phyloP scores from a whole-genome alignment of 176 grass and related monocot genomes.

The Rhynchospora pubera region DNA sequence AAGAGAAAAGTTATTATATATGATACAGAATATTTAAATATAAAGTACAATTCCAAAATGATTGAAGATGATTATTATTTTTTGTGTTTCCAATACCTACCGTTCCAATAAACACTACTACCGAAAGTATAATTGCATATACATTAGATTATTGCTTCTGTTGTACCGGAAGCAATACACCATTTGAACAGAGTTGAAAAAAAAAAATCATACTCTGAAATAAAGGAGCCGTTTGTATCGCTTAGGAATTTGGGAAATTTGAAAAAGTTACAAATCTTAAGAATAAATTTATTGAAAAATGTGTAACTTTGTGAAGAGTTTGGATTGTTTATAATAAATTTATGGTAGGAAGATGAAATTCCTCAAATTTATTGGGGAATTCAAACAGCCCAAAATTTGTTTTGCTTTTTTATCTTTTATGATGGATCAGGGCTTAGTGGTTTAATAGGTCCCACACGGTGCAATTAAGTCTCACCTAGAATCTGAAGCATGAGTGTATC shows the following conservation, averaged over 20 bases:
- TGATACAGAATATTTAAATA: not conserved
- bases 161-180: constrained; percentile 5
- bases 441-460: not conserved
- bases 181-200: not conserved
- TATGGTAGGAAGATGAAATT: too few relatives aligned
- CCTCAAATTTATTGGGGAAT: too few relatives aligned
- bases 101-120: not conserved
- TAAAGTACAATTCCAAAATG: not conserved
- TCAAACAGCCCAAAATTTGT: too few relatives aligned
- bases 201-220: not conserved
- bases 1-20: not conserved
- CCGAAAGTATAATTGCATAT: not conserved
- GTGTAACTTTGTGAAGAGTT: too few relatives aligned
- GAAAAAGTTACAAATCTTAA: too few relatives aligned
- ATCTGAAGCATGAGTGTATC: not conserved
- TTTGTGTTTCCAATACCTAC: not conserved
- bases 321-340: too few relatives aligned
- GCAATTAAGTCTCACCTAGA: constrained; percentile 3
- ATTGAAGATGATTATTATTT: not conserved
- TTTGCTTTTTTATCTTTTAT: not conserved
- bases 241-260: too few relatives aligned
- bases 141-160: not conserved
- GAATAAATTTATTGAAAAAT: too few relatives aligned
- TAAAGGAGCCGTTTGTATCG: too few relatives aligned
- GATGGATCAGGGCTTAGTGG: not conserved